A percentile compares a stretch with the other conserved stretches of the same genome.
Evolutionary conservation across 495 filamentous ascomycete species (phyloP).

Genomic region (Melanomma pulvis-pyrius): DNA sequence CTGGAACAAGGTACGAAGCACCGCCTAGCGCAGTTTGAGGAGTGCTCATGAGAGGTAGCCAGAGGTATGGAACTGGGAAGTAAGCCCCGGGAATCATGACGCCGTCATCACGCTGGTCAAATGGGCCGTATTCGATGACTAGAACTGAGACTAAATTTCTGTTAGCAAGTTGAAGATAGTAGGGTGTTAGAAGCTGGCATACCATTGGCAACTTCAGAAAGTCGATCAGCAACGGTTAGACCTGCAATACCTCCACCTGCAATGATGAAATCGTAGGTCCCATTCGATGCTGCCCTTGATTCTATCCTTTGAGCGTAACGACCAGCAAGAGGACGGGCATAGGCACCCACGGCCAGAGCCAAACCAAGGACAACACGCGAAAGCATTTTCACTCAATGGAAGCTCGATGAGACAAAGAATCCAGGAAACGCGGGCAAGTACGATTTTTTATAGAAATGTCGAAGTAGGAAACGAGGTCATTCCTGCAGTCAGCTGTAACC

Average conservation of each 20-base stretch:
- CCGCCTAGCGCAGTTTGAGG: conserved; percentile 11
- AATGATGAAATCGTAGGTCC: conserved; percentile 3
- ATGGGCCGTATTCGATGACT: conserved; percentile 2
- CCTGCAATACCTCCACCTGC: conserved; percentile 22
- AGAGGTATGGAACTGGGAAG: conserved; percentile 24
- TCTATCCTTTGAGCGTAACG: background rate
- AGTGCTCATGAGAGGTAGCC: conserved; percentile 11
- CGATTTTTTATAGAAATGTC: background rate
- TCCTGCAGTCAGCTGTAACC: background rate
- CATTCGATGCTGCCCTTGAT: background rate
- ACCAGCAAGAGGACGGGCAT: background rate
- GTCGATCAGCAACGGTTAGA: conserved; percentile 6
- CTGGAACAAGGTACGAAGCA: conserved; percentile 2
- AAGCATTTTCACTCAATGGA: background rate
- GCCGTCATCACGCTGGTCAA: background rate
- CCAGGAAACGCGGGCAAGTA: background rate
- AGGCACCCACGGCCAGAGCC: background rate
- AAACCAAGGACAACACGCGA: background rate
- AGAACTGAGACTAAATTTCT: background rate
- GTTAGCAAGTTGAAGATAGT: background rate
- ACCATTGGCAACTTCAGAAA: background rate
- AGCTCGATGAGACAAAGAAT: background rate
- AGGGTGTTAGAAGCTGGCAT: background rate
- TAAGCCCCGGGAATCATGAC: conserved; percentile 13
- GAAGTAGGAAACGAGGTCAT: background rate